A percentile compares a stretch with the other conserved stretches of the same genome.
phyloP scores from a whole-genome alignment of 208 protist species.

The Acanthamoeba divionensis region DNA sequence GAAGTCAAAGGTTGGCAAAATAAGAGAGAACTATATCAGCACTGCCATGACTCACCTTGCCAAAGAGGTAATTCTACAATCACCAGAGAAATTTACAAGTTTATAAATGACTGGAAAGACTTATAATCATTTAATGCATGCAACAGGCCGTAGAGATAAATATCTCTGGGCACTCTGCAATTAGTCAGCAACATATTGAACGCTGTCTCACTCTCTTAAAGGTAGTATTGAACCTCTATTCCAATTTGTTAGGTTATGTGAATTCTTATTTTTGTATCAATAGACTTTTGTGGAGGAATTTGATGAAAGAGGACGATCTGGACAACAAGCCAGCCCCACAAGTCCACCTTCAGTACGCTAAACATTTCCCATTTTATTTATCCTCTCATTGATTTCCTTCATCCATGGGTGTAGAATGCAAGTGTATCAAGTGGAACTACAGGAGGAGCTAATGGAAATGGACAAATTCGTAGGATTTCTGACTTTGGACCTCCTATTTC shows the following conservation, averaged over 20 bases:
- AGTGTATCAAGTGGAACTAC: too few relatives aligned
- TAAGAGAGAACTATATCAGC: slow-evolving; percentile 15
- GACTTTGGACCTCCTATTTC: neutral
- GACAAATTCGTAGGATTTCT: neutral
- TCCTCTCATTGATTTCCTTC: too few relatives aligned
- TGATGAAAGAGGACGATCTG: neutral
- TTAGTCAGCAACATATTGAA: slow-evolving; percentile 10
- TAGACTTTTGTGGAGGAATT: slow-evolving; percentile 49
- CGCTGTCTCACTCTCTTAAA: slow-evolving; percentile 32
- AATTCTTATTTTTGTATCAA: neutral
- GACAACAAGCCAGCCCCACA: too few relatives aligned
- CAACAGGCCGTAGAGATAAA: too few relatives aligned
- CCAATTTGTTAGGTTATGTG: neutral
- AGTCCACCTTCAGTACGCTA: too few relatives aligned
- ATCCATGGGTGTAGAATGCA: too few relatives aligned
- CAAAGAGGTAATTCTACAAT: neutral
- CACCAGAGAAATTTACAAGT: neutral
- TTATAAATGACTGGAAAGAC: too few relatives aligned
- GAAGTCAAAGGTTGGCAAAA: slow-evolving; percentile 52
- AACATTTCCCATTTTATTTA: too few relatives aligned
- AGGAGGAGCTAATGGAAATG: neutral
- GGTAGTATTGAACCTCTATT: neutral
- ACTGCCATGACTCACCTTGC: slow-evolving; percentile 12
- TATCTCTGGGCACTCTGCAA: too few relatives aligned
- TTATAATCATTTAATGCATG: too few relatives aligned